Percentiles rank a stretch among this genome's conserved stretches.
Conservation (phyloP, 345 rosid genomes). For the Populus alba region DNA sequence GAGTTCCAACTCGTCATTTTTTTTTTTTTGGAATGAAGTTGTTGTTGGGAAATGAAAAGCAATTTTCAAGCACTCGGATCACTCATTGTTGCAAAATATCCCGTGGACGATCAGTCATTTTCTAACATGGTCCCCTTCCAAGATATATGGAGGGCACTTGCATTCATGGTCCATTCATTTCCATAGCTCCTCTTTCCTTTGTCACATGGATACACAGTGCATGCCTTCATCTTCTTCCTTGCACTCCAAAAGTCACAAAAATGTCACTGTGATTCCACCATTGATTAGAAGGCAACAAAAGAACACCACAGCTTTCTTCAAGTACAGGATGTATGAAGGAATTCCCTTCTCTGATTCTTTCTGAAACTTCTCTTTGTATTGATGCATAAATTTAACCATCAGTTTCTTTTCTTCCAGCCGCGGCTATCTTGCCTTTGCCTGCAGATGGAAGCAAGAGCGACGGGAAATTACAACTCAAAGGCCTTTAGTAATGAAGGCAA, state of each 20-base stretch:
- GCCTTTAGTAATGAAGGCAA: conserved; percentile 9
- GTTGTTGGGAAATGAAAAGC: too few species aligned
- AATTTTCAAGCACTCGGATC: neutral
- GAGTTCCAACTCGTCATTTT: too few species aligned
- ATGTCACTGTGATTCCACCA: conserved; percentile 1
- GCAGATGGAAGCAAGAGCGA: conserved; percentile 27
- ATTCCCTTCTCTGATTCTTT: neutral
- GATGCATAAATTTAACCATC: neutral
- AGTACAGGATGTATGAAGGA: conserved; percentile 24
- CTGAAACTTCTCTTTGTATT: neutral
- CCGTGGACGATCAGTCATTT: neutral
- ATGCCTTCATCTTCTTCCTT: conserved; percentile 18
- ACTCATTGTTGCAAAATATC: neutral
- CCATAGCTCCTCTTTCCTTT: neutral
- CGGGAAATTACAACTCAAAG: conserved; percentile 6
- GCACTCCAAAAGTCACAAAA: conserved; percentile 1
- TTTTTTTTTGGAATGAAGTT: too few species aligned
- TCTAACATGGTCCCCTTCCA: conserved; percentile 21
- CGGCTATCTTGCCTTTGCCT: conserved; percentile 5
- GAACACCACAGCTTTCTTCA: conserved; percentile 9
- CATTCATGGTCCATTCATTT: conserved; percentile 20
- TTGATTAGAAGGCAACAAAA: neutral
- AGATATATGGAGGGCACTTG: conserved; percentile 22
- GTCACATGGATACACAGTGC: conserved; percentile 16
- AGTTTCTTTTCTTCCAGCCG: conserved; percentile 13